A percentile compares a stretch with the other conserved stretches of the same genome.
Evolutionary conservation across 2,329 filamentous ascomycete genomes (phyloP).

Genomic region (Aspergillus brunneoviolaceus): DNA sequence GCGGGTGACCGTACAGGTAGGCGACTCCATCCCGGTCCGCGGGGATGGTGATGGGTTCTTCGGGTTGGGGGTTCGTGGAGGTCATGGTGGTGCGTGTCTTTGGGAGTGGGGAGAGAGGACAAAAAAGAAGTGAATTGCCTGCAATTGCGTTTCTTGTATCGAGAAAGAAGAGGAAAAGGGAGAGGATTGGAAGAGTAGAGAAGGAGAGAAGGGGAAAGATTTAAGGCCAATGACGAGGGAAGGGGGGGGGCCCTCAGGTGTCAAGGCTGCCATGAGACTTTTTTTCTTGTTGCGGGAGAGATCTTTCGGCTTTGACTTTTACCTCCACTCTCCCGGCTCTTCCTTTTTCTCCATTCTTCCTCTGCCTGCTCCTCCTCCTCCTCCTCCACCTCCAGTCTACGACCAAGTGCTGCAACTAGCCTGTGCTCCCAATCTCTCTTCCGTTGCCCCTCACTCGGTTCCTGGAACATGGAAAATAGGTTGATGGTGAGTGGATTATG

Average conservation of each 20-base stretch:
- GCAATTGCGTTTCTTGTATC: background rate
- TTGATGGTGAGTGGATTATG: background rate
- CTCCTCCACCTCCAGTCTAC: too few species aligned
- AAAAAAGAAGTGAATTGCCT: too few species aligned
- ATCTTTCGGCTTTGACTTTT: slow-evolving; percentile 10
- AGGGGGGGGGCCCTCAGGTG: background rate
- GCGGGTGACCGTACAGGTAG: slow-evolving; percentile 58
- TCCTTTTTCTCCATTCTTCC: slow-evolving; percentile 8
- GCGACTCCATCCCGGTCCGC: slow-evolving; percentile 49
- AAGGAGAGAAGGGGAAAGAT: background rate
- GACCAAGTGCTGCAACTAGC: too few species aligned
- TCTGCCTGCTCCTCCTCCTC: background rate
- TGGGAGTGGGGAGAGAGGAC: background rate
- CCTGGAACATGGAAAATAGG: background rate
- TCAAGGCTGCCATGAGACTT: background rate
- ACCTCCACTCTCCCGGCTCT: background rate
- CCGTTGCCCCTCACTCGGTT: background rate
- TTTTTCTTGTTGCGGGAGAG: slow-evolving; percentile 10
- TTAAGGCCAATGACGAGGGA: background rate
- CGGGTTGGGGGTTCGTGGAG: slow-evolving; percentile 18
- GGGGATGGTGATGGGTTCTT: slow-evolving; percentile 35
- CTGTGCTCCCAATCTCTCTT: too few species aligned
- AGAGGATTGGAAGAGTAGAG: background rate
- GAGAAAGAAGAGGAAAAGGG: too few species aligned
- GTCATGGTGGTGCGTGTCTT: slow-evolving; percentile 23